Percentiles rank a stretch among this genome's conserved stretches.
These are phyloP conservation scores for Apiospora marii DNA, from an alignment of 2,329 filamentous ascomycete species.

Conservation along the genomic window DNA sequence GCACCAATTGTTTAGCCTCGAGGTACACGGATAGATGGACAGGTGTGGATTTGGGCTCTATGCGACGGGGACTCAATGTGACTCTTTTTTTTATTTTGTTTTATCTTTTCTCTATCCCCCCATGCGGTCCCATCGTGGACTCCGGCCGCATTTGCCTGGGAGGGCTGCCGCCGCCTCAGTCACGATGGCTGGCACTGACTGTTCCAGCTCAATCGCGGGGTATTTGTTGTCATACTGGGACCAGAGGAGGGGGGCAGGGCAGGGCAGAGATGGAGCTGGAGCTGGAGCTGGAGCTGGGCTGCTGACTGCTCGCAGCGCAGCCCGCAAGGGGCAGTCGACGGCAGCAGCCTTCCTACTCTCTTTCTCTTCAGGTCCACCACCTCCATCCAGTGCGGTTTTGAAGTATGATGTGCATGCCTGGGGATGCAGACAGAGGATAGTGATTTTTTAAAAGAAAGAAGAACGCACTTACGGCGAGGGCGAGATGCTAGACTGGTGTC, in stretches of 20 bases:
- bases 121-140: neutral
- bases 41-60: neutral
- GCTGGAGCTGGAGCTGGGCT: neutral
- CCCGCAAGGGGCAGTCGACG: neutral
- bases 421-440: neutral
- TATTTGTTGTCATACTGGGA: neutral
- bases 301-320: neutral
- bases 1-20: neutral
- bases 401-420: neutral
- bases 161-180: constrained; percentile 11
- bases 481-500: constrained; percentile 2
- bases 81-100: neutral
- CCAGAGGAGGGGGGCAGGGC: neutral
- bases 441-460: neutral
- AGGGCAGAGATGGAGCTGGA: neutral
- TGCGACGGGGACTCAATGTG: neutral
- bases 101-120: neutral
- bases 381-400: neutral
- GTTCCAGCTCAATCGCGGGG: constrained; percentile 13
- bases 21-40: neutral
- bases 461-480: neutral
- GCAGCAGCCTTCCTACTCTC: neutral
- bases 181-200: neutral
- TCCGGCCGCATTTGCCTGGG: constrained; percentile 6
- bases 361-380: neutral